A percentile compares a stretch with the other conserved stretches of the same genome.
phyloP scores from a whole-genome alignment of 2,329 filamentous ascomycete genomes.

The Aschersonia sp. region DNA sequence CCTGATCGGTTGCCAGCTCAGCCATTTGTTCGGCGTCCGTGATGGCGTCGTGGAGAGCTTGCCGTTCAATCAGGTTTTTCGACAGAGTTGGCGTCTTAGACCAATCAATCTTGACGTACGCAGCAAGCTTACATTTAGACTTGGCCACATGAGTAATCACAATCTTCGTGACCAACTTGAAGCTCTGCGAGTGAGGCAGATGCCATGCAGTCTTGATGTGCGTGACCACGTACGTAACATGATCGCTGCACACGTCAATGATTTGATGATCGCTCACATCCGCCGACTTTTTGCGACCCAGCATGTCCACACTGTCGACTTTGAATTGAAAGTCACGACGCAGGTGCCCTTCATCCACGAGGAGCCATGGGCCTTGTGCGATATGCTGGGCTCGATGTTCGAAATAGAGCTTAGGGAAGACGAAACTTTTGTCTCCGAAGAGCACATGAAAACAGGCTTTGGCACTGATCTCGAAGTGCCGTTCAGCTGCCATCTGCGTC shows the following conservation, averaged over 20 bases:
- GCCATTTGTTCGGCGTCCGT: conserved; percentile 61
- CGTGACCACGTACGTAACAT: conserved; percentile 52
- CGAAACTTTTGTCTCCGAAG: conserved; percentile 89
- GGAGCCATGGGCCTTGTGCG: conserved; percentile 72
- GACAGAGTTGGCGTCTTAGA: conserved; percentile 47
- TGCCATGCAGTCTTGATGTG: conserved; percentile 62
- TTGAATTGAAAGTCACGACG: conserved; percentile 70
- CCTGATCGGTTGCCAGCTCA: conserved; percentile 64
- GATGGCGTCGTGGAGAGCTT: conserved; percentile 62
- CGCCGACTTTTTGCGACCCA: conserved; percentile 45
- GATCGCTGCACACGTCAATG: conserved; percentile 71
- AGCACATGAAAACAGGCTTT: conserved; percentile 94
- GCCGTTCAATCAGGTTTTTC: conserved; percentile 47
- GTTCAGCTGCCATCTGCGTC: conserved; percentile 59
- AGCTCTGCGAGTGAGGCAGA: conserved; percentile 64
- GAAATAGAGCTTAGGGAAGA: conserved; percentile 84
- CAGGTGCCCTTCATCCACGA: conserved; percentile 55
- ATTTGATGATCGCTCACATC: conserved; percentile 70
- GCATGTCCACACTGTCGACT: conserved; percentile 50
- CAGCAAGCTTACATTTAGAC: conserved; percentile 78
- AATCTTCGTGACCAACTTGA: conserved; percentile 76
- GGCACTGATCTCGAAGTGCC: conserved; percentile 78
- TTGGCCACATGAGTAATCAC: conserved; percentile 91
- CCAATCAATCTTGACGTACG: conserved; percentile 87
- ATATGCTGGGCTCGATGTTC: conserved; percentile 69